Base-by-base conservation (phyloP, 2,329 filamentous ascomycete species). In the Nemania abortiva region DNA sequence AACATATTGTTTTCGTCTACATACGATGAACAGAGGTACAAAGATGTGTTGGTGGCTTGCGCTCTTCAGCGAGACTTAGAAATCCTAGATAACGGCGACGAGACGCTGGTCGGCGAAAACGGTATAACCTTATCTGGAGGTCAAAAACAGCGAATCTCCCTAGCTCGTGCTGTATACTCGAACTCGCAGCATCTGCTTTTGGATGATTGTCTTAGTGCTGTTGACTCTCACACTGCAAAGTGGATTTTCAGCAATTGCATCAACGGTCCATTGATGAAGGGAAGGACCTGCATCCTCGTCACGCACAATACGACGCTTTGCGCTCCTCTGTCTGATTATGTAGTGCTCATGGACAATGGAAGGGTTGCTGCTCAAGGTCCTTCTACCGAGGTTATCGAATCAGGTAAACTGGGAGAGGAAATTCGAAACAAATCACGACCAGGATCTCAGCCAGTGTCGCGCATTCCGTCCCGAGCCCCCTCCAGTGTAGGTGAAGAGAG, bases 221-320 rank as follows among this genome's bases (percentile, higher is more conserved):
- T 99, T 39, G 96, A 99, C 80, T 97, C 96, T 3, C 96, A 99
- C 76, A 98, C 96, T 0, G 95, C 95, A 1, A 97, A 98, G 80
- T 98, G 97, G 91, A 98, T 99, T 73, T 98, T 98, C 82, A 92
- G 92, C 78, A 92, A 97, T 80, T 97, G 95, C 68, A 91, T 99
- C 72, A 91, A 91, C 74, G 96, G 96, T 1, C 92, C 93, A 6
- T 82, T 99, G 60, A 98, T 99, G 96, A 84, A 87, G 66, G 87
- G 90, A 77, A 90, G 96, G 50, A 98, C 96, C 31, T 98, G 96
- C 80, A 93, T 99, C 63, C 86, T 99, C 52, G 95, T 99, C 42
- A 98, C 96, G 0, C 96, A 99, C 83, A 99, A 98, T 77, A 89
- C 96, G 31, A 88, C 92, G n/a, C 87, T 99, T 20, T 96, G 94